phyloP scores from a whole-genome alignment of 2,329 filamentous ascomycete genomes.

The Xylaria sp. region DNA sequence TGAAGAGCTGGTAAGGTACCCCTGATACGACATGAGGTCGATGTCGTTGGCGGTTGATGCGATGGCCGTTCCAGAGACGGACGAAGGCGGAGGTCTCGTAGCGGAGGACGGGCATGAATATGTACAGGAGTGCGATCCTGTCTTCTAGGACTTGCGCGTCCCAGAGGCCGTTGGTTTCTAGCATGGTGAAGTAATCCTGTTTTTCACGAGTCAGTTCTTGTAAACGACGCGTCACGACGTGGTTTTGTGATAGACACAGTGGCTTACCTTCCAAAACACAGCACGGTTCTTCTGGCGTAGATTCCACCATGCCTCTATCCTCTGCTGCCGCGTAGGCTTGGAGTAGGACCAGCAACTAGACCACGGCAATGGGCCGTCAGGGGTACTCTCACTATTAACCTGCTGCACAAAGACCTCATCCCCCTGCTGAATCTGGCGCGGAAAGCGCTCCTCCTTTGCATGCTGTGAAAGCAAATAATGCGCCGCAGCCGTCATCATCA shows the following conservation, averaged over 20 bases:
- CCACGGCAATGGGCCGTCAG: neutral
- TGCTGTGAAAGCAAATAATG: neutral
- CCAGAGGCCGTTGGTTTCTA: neutral
- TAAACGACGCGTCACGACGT: neutral
- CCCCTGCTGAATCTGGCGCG: neutral
- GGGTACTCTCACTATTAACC: neutral
- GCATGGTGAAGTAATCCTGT: neutral
- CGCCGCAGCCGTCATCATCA: neutral
- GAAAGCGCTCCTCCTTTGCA: neutral
- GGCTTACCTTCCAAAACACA: neutral
- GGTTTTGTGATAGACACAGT: neutral
- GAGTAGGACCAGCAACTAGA: neutral
- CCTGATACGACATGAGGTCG: neutral
- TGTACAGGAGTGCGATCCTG: neutral
- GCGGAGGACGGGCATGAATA: neutral
- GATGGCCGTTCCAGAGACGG: neutral
- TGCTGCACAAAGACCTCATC: neutral
- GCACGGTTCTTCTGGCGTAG: neutral
- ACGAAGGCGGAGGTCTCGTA: neutral
- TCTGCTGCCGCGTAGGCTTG: neutral
- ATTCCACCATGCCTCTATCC: neutral
- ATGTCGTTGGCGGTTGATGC: neutral
- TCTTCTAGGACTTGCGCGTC: neutral
- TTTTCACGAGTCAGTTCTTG: neutral
- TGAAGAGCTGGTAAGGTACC: neutral